phyloP scores from a whole-genome alignment of 768 basidiomycete species.

The Boletus vermiculosoides region DNA sequence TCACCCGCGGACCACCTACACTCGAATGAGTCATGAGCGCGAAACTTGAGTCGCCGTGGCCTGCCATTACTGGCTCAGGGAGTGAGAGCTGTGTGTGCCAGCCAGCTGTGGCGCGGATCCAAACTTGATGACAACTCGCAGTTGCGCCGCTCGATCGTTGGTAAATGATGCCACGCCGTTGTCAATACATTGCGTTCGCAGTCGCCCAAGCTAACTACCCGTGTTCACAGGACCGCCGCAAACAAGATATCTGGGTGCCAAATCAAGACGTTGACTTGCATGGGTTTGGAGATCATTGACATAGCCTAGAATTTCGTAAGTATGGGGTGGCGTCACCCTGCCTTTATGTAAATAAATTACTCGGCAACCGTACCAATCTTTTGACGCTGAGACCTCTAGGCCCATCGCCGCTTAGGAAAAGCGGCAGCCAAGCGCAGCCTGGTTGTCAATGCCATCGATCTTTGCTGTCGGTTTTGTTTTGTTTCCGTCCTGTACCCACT shows the following conservation, averaged over 20 bases:
- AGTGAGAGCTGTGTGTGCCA: not conserved
- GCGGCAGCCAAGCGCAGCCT: not conserved
- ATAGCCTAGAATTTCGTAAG: no score
- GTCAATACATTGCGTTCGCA: no score
- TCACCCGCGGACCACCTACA: not conserved
- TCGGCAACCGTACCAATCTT: not conserved
- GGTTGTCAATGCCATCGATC: not conserved
- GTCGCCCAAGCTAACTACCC: not conserved
- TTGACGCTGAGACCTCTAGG: not conserved
- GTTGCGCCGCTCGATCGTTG: no score
- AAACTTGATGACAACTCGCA: not conserved
- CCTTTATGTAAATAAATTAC: not conserved
- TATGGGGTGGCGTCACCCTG: not conserved
- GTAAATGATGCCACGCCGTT: no score
- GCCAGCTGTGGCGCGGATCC: not conserved
- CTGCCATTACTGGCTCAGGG: not conserved
- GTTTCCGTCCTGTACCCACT: not conserved
- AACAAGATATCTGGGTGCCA: not conserved
- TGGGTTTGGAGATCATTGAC: no score
- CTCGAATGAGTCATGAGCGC: not conserved
- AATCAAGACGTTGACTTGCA: not conserved
- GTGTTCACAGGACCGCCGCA: not conserved
- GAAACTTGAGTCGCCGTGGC: not conserved
- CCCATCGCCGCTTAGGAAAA: not conserved
- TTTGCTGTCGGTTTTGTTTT: slow-evolving; percentile 2